These are phyloP conservation scores for Apophysomyces ossiformis DNA, from an alignment of 371 early-diverging fungal genomes.

Conservation along the genomic window DNA sequence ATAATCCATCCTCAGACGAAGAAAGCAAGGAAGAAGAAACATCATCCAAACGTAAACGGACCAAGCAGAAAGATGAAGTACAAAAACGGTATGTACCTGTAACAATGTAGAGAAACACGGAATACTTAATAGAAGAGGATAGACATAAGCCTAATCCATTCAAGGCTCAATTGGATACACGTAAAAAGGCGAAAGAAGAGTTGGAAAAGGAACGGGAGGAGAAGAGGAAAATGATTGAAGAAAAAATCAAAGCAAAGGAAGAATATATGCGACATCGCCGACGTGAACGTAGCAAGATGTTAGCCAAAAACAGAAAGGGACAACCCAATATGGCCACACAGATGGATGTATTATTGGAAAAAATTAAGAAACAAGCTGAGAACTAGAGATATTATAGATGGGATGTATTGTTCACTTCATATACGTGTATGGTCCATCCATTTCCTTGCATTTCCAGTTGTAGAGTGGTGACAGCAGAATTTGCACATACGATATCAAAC, in stretches of 20 bases:
- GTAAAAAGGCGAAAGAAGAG: slow-evolving; percentile 47
- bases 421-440: slow-evolving; percentile 1
- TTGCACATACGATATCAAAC: neutral
- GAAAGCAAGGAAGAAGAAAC: slow-evolving; percentile 45
- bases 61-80: neutral
- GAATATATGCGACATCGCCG: slow-evolving; percentile 61
- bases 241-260: slow-evolving; percentile 52
- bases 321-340: slow-evolving; percentile 72
- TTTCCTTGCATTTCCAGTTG: neutral
- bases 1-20: slow-evolving; percentile 27
- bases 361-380: slow-evolving; percentile 50
- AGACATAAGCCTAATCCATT: slow-evolving; percentile 65
- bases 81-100: neutral
- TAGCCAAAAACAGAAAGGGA: slow-evolving; percentile 60
- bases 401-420: slow-evolving; percentile 7
- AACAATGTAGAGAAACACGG: neutral
- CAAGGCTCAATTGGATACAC: slow-evolving; percentile 58
- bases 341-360: slow-evolving; percentile 61
- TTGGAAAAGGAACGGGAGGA: slow-evolving; percentile 39
- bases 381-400: neutral
- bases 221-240: slow-evolving; percentile 38
- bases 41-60: slow-evolving; percentile 18
- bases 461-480: slow-evolving; percentile 8
- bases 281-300: slow-evolving; percentile 60
- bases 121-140: neutral